These are phyloP conservation scores for Holtermanniella nyarrowii DNA, from an alignment of 768 basidiomycete genomes.

Conservation along the genomic window DNA sequence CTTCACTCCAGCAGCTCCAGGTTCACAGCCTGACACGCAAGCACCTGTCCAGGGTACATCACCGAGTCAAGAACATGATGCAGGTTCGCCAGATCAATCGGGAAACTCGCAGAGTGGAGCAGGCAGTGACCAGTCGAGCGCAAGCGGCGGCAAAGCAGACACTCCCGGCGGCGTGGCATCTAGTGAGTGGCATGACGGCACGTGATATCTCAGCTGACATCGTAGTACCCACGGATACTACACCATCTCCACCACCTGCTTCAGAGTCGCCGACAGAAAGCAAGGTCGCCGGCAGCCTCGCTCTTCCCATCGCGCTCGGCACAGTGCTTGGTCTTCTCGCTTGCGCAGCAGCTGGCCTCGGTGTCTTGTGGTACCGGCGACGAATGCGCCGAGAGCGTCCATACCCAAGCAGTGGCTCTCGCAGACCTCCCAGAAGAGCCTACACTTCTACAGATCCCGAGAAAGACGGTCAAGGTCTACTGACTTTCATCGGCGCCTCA, in stretches of 20 bases:
- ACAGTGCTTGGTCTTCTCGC: constrained; percentile 54
- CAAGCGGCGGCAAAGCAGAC: background rate
- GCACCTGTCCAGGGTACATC: too few species aligned
- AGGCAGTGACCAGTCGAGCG: background rate
- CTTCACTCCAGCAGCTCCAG: constrained; percentile 1
- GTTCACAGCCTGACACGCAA: background rate
- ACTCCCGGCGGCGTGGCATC: constrained; percentile 13
- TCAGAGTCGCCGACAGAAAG: constrained; percentile 11
- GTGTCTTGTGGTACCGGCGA: constrained; percentile 43
- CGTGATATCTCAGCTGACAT: background rate
- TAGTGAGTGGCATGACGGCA: background rate
- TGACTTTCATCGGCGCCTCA: constrained; percentile 19
- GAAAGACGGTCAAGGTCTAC: constrained; percentile 20
- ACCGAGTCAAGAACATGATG: too few species aligned
- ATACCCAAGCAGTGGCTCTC: constrained; percentile 4
- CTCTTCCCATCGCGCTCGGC: constrained; percentile 50
- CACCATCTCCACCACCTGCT: constrained; percentile 8
- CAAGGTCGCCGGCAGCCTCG: constrained; percentile 38
- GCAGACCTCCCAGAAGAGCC: background rate
- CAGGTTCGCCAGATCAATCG: too few species aligned
- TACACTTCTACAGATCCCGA: constrained; percentile 15
- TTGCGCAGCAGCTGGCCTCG: constrained; percentile 46
- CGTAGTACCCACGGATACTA: background rate
- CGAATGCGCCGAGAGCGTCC: constrained; percentile 5
- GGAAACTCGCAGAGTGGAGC: too few species aligned